These are phyloP conservation scores for Melampsora larici-populina DNA, from an alignment of 1,284 basidiomycete genomes.

Conservation along the genomic window DNA sequence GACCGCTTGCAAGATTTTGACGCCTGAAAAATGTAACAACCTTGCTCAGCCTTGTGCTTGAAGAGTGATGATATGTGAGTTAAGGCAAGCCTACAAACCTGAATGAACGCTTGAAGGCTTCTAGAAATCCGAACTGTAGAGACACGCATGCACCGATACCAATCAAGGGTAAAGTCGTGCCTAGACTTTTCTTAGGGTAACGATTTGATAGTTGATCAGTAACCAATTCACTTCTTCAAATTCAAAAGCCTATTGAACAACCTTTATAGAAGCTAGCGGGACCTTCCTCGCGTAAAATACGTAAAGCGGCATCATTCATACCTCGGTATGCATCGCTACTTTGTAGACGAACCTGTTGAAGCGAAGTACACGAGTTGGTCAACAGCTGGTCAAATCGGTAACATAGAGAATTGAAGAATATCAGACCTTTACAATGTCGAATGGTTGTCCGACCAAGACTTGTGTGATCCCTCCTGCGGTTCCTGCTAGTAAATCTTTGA, in stretches of 20 bases:
- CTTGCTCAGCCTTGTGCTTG: not conserved
- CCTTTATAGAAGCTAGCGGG: slow-evolving; percentile 95
- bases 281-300: slow-evolving; percentile 85
- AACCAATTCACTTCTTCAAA: not conserved
- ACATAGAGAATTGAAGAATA: not conserved
- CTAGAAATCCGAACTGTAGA: slow-evolving; percentile 91
- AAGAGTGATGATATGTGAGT: not conserved
- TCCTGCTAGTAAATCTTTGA: slow-evolving; percentile 76
- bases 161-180: slow-evolving; percentile 84
- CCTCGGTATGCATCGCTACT: slow-evolving; percentile 84
- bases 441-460: slow-evolving; percentile 88
- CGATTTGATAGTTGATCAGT: not conserved
- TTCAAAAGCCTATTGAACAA: slow-evolving; percentile 40
- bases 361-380: not conserved
- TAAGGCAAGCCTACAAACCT: slow-evolving; percentile 49
- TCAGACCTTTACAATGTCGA: slow-evolving; percentile 91
- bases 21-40: not conserved
- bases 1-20: slow-evolving; percentile 22
- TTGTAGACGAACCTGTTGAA: slow-evolving; percentile 67
- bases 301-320: slow-evolving; percentile 81
- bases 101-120: slow-evolving; percentile 83
- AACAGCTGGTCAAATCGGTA: not conserved
- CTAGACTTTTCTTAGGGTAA: slow-evolving; percentile 58
- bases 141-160: slow-evolving; percentile 94
- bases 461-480: slow-evolving; percentile 84